Evolutionary conservation across 2,329 filamentous ascomycete species (phyloP), one percentile per base, ranked within the genome.

Genomic region (Colletotrichum aenigma): DNA sequence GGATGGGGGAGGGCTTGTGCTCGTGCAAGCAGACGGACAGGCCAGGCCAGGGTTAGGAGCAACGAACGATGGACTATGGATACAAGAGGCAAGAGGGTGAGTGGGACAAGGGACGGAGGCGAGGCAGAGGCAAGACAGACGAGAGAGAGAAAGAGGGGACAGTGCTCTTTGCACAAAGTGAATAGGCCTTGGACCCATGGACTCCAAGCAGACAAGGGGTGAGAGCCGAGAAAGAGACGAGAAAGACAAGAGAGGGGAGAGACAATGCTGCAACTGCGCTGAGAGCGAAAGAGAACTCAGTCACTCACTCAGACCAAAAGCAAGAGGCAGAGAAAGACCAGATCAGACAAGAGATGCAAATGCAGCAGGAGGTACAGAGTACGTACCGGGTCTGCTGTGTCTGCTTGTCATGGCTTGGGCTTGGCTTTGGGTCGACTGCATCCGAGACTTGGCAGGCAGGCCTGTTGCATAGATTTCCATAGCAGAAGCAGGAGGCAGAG

Each of bases 171-270:
- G 58, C 38, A 64, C 34, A 62, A 64, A 34, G 32, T 56, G 26
- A 48, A 32, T n/a, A 56, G 55, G 21, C 30, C 56, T 52, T 34
- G 38, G 34, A 48, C 58, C 43, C 62, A 36, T 66, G 55, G 55
- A 62, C 34, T 24, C n/a, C 30, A 52, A 30, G 24, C n/a, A 68
- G 65, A 36, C 69, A 55, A 66, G 69, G 69, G 34, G 32, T 6
- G 13, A 34, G 56, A 67, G 73, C 74, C 69, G 66, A 72, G 55
- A 67, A 75, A 76, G 66, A 74, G 71, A 74, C 71, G 71, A 76
- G 30, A 55, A 60, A 56, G 43, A 67, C 26, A 26, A 26, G 28
- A 48, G n/a, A 79, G 75, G 81, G 13, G 80, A 28, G 32, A 58
- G 56, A 69, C 21, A 34, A 58, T 43, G 55, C 43, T 34, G 56